A percentile compares a stretch with the other conserved stretches of the same genome.
Evolutionary conservation across 1,284 basidiomycete species (phyloP).

Genomic region (Coniferiporia sulphurascens): DNA sequence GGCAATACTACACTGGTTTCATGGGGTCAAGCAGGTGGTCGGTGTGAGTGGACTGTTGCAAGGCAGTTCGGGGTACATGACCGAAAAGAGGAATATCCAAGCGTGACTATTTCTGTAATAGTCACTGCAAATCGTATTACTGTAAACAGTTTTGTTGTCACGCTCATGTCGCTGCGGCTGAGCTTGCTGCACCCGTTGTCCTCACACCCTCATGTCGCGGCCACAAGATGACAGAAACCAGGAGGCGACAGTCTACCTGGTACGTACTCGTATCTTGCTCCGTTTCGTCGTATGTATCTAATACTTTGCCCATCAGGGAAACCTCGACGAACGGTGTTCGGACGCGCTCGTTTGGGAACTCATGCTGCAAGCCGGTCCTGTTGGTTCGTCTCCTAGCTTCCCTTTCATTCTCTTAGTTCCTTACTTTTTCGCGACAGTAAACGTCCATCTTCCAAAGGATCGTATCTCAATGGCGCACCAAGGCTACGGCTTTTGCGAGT

Average conservation of each 20-base stretch:
- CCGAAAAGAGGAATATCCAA: no score
- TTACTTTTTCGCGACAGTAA: constrained; percentile 49
- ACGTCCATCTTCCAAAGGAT: constrained; percentile 99
- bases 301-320: constrained; percentile 57
- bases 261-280: constrained; percentile 26
- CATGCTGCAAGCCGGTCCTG: constrained; percentile 97
- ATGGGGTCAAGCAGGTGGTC: no score
- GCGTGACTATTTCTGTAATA: no score
- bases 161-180: neutral
- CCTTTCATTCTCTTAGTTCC: constrained; percentile 6
- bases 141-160: neutral
- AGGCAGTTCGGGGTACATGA: no score
- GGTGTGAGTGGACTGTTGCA: no score
- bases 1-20: no score
- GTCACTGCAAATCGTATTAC: neutral
- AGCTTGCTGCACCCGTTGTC: neutral
- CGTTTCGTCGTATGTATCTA: neutral
- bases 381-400: constrained; percentile 57
- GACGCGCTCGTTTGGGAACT: constrained; percentile 97
- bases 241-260: constrained; percentile 92
- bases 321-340: constrained; percentile 91
- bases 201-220: constrained; percentile 52
- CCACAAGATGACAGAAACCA: constrained; percentile 92
- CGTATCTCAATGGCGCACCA: constrained; percentile 97
- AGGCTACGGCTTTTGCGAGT: constrained; percentile 99